These are phyloP conservation scores for Astragalus membranaceus DNA, from an alignment of 306 rosid species.

Conservation along the genomic window DNA sequence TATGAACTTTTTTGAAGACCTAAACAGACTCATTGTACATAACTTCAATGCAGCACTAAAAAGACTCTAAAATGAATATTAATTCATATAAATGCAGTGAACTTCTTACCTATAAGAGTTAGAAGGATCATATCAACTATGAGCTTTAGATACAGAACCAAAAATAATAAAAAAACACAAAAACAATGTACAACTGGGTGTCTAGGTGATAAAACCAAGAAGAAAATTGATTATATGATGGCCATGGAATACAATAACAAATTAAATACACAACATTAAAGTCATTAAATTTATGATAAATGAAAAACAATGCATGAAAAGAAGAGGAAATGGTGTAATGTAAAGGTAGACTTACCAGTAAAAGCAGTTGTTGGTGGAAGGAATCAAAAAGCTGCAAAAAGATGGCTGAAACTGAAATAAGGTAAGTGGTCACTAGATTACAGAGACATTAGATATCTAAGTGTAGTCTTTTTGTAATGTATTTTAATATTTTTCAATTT, in stretches of 20 bases:
- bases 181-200: not conserved
- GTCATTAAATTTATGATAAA: not conserved
- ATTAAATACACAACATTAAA: constrained; percentile 13
- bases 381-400: constrained; percentile 24
- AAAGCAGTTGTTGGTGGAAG: not conserved
- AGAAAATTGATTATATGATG: constrained; percentile 9
- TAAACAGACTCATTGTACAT: no score
- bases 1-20: no score
- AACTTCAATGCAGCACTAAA: not conserved
- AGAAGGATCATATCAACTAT: constrained; percentile 37
- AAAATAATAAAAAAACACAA: not conserved
- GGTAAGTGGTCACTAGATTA: constrained; percentile 9
- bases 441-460: not conserved
- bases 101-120: not conserved
- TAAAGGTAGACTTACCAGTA: constrained; percentile 4
- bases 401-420: constrained; percentile 2
- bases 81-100: constrained; percentile 16
- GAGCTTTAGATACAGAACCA: not conserved
- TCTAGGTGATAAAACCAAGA: constrained; percentile 15
- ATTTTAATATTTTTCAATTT: not conserved
- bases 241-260: constrained; percentile 5
- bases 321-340: not conserved
- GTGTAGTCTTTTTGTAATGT: not conserved
- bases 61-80: not conserved
- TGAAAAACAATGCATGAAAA: constrained; percentile 2